Conservation (phyloP, 257 asterid genomes). For the Fraxinus anomala region DNA sequence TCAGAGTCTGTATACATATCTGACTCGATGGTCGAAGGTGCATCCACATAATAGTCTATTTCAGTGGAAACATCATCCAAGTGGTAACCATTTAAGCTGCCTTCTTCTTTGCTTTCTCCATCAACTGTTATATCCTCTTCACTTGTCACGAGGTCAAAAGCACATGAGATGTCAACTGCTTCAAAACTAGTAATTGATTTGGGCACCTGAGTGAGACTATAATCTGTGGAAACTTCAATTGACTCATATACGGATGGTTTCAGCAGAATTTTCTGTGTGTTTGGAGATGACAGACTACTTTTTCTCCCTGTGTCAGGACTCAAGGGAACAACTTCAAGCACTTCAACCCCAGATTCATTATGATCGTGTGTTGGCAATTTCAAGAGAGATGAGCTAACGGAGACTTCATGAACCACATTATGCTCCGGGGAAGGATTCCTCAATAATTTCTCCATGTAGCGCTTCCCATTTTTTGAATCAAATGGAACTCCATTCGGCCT, state of each 20-base stretch:
- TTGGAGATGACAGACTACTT: conserved; percentile 40
- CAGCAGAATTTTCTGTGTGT: conserved; percentile 34
- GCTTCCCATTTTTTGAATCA: conserved; percentile 59
- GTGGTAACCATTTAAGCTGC: conserved; percentile 43
- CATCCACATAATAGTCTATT: conserved; percentile 74
- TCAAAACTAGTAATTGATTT: conserved; percentile 34
- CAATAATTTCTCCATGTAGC: conserved; percentile 80
- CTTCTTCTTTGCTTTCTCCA: conserved; percentile 47
- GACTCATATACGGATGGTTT: conserved; percentile 33
- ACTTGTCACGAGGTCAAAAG: conserved; percentile 35
- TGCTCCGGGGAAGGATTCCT: conserved; percentile 66
- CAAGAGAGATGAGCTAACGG: conserved; percentile 41
- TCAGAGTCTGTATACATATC: conserved; percentile 71
- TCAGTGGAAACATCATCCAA: conserved; percentile 73
- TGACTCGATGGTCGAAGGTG: conserved; percentile 70
- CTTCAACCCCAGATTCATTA: conserved; percentile 41
- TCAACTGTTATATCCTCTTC: conserved; percentile 48
- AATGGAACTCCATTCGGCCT: conserved; percentile 79
- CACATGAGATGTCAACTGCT: conserved; percentile 37
- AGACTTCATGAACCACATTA: conserved; percentile 56
- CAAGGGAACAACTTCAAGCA: conserved; percentile 40
- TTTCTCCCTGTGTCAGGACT: conserved; percentile 47
- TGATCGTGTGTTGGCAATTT: conserved; percentile 35
- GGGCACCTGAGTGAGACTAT: conserved; percentile 34
- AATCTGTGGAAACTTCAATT: conserved; percentile 37